These are phyloP conservation scores for Dendrocalamus sinicus DNA, from an alignment of 176 grass and related monocot species.

Conservation along the genomic window DNA sequence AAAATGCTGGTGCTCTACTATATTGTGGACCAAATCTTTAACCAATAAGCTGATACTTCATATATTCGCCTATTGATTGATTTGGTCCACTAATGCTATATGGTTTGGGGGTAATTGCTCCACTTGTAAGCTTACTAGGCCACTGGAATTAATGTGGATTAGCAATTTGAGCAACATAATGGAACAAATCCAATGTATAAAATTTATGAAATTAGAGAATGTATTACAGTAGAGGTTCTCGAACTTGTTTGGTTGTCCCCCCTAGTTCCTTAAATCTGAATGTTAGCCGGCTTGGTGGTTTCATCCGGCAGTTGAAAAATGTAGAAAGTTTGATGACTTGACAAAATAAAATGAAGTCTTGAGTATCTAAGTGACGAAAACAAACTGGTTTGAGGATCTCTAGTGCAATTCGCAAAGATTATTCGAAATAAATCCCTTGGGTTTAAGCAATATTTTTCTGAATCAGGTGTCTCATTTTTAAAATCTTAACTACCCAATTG, in stretches of 20 bases:
- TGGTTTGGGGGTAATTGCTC: neutral
- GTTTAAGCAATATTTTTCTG: neutral
- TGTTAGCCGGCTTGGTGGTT: neutral
- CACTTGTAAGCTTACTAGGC: neutral
- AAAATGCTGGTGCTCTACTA: conserved; percentile 36
- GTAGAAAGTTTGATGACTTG: neutral
- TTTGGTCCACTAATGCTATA: conserved; percentile 36
- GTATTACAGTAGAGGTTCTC: neutral
- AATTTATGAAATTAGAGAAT: neutral
- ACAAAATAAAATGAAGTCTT: neutral
- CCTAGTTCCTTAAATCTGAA: neutral
- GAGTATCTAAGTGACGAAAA: neutral
- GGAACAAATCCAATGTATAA: neutral
- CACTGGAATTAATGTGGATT: neutral
- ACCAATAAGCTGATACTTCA: conserved; percentile 14
- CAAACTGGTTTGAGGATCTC: neutral
- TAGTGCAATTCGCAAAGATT: neutral
- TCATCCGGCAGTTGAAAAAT: neutral
- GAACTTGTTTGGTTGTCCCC: neutral
- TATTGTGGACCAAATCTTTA: conserved; percentile 38
- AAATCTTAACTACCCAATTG: neutral
- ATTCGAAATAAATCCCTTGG: neutral
- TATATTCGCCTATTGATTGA: conserved; percentile 42
- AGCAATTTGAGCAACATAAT: neutral
- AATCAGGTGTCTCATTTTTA: neutral